Evolutionary conservation across 805 yeast species (phyloP).

Genomic region (Candida chilensis): DNA sequence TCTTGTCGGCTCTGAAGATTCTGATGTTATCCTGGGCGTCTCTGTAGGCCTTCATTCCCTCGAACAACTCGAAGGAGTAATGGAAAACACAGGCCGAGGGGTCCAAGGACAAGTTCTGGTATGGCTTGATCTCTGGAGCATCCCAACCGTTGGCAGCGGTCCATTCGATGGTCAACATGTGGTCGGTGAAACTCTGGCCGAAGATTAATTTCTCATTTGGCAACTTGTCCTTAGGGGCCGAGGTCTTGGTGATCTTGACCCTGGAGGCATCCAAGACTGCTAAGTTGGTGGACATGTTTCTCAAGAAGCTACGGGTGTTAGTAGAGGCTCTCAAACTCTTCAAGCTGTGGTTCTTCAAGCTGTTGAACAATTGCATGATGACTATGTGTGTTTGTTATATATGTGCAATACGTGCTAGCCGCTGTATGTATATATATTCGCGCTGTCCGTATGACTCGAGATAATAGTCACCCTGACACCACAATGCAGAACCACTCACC

Average conservation of each 20-base stretch:
- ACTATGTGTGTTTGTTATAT: no score
- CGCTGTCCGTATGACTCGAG: no score
- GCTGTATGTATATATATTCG: no score
- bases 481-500: no score
- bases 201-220: conserved; percentile 60
- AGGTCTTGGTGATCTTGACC: conserved; percentile 35
- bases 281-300: conserved; percentile 1
- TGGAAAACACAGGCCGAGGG: conserved; percentile 91
- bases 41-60: conserved; percentile 89
- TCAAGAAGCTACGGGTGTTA: no score
- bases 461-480: no score
- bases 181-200: conserved; percentile 76
- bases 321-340: no score
- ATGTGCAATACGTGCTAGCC: no score
- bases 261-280: conserved; percentile 48
- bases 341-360: no score
- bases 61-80: conserved; percentile 91
- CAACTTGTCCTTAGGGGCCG: conserved; percentile 41
- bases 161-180: conserved; percentile 88
- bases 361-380: no score
- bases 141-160: conserved; percentile 73
- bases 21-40: conserved; percentile 58
- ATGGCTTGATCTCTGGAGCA: conserved; percentile 81
- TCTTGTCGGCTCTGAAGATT: conserved; percentile 85
- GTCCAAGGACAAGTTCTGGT: conserved; percentile 65